Conservation (phyloP, 192 early-diverging fungal genomes). For the Coemansia sp. region DNA sequence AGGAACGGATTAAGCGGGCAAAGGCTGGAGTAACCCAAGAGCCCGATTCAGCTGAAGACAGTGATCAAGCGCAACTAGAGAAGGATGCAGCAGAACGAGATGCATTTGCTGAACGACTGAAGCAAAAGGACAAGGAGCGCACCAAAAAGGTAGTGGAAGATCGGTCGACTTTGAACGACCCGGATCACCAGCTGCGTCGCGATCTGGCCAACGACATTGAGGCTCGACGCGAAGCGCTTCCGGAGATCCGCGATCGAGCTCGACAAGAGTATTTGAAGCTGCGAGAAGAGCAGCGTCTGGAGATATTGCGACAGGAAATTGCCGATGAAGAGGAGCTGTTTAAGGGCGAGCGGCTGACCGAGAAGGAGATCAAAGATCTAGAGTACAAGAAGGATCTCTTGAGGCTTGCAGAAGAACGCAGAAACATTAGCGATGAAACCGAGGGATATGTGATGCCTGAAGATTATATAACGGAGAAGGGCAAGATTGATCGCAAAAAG, state of each 20-base stretch:
- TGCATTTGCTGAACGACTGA: conserved; percentile 80
- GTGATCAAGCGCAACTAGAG: conserved; percentile 37
- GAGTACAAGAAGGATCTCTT: conserved; percentile 86
- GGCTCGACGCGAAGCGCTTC: conserved; percentile 65
- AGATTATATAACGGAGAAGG: conserved; percentile 98
- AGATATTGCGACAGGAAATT: conserved; percentile 73
- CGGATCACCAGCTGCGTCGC: conserved; percentile 65
- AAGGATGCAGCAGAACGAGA: conserved; percentile 85
- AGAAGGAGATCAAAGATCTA: conserved; percentile 70
- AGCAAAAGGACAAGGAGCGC: conserved; percentile 77
- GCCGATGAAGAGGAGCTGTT: conserved; percentile 88
- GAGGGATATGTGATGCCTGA: conserved; percentile 88
- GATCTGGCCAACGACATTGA: conserved; percentile 79
- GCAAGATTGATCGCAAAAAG: conserved; percentile 94
- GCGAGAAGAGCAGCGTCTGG: conserved; percentile 79
- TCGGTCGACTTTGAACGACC: conserved; percentile 45
- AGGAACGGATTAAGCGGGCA: conserved; percentile 55
- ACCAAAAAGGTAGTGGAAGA: conserved; percentile 58
- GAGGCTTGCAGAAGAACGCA: conserved; percentile 77
- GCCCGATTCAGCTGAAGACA: conserved; percentile 13
- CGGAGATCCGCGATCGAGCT: conserved; percentile 79
- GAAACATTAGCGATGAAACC: conserved; percentile 70
- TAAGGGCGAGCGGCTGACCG: conserved; percentile 66
- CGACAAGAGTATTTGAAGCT: conserved; percentile 88
- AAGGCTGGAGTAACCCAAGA: conserved; percentile 42